Base-by-base conservation (phyloP, 1,139 yeast genomes). In the Meyerozyma carpophila region DNA sequence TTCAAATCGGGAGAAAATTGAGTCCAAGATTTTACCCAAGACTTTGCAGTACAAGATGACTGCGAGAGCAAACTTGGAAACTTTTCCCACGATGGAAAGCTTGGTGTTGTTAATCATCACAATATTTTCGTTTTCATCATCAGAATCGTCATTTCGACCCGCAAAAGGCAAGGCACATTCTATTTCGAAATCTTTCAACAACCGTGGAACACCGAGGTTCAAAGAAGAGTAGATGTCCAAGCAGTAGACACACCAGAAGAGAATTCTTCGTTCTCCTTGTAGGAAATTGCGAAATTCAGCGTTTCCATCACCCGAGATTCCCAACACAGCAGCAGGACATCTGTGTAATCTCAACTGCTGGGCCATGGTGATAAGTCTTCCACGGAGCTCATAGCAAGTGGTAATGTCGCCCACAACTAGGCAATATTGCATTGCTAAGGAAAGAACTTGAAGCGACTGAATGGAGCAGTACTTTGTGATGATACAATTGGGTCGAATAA, bases 91-190 rank as follows among this genome's bases (percentile, higher is more conserved):
- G 49, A 84, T 70, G 8, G 81, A 71, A 43, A 82, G 69, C 51
- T 70, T 73, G 25, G 77, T 71, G 55, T 81, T 78, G 55, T 81
- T 80, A 43, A 82, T 76, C 40, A 80, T 71, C 51, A 82, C 75
- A 44, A 79, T 72, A 50, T 76, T 79, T 39, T 75, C 80, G 50
- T 77, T 75, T 43, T 71, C 75, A 21, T 63, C 70, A 29, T 72
- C 74, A 43, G 70, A 67, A 43, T 73, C 63, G 45, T 62, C 68
- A 40, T 53, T 75, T 49, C 80, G 82, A 43, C 84, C 80, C 25
- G 84, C 73, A 40, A 84, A 78, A 1, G 96, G 96, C 56, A 85
- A 65, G 1, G 93, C 91, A 68, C 96, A 88, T 60, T 88, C 95
- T 42, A 88, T 81, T 58, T 87, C 95, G 55, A 79, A 79, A 59